Evolutionary conservation across 1,284 basidiomycete genomes (phyloP).

Genomic region (Takashimella tepidaria): DNA sequence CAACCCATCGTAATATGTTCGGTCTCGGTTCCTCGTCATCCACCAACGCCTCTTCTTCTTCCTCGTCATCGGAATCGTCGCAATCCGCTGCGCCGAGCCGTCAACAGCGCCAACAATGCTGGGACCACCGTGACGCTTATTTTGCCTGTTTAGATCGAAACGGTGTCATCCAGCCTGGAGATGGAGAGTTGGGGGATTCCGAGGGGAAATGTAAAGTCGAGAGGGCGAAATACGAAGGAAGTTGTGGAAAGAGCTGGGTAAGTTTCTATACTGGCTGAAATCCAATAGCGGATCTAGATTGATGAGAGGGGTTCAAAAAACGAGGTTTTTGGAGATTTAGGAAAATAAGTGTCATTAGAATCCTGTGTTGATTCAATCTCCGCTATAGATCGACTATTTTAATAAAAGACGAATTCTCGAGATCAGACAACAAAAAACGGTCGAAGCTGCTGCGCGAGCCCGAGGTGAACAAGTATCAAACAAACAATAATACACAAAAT

Average conservation of each 20-base stretch:
- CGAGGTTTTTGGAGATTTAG: no score
- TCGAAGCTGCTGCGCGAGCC: slow-evolving; percentile 37
- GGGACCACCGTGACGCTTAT: slow-evolving; percentile 47
- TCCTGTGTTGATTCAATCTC: no score
- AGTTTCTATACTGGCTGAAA: slow-evolving; percentile 13
- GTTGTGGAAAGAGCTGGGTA: slow-evolving; percentile 49
- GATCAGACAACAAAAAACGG: slow-evolving; percentile 44
- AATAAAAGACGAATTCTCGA: slow-evolving; percentile 49
- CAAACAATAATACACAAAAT: neutral
- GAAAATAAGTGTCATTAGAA: no score
- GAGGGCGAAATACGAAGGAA: slow-evolving; percentile 37
- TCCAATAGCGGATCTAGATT: no score
- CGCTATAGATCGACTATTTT: slow-evolving; percentile 49
- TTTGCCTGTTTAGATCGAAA: slow-evolving; percentile 47
- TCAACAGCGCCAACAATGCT: slow-evolving; percentile 46
- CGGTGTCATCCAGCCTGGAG: slow-evolving; percentile 34
- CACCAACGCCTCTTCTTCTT: slow-evolving; percentile 9
- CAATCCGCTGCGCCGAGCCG: slow-evolving; percentile 41
- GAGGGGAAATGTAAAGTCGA: slow-evolving; percentile 34
- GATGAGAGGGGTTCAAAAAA: no score
- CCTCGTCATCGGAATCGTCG: slow-evolving; percentile 11
- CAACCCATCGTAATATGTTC: slow-evolving; percentile 11
- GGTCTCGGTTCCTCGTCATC: slow-evolving; percentile 19
- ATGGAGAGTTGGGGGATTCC: slow-evolving; percentile 25
- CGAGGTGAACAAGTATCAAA: slow-evolving; percentile 11